phyloP scores from a whole-genome alignment of 2,329 filamentous ascomycete species.

The Alternaria infectoria region DNA sequence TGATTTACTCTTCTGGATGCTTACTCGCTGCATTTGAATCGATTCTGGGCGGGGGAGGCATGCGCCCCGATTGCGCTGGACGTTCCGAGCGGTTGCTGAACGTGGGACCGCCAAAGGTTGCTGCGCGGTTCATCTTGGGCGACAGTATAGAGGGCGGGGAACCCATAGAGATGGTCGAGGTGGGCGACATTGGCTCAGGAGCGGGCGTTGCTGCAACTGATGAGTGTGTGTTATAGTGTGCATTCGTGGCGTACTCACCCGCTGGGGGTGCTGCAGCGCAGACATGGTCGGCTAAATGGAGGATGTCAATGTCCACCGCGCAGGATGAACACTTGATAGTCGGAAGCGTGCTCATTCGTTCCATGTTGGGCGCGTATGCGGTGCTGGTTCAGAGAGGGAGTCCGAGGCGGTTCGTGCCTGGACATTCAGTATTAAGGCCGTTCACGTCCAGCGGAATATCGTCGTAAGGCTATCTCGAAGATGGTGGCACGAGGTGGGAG shows the following conservation, averaged over 20 bases:
- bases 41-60: constrained; percentile 60
- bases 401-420: constrained; percentile 11
- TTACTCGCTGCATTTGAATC: constrained; percentile 65
- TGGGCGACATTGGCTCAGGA: constrained; percentile 16
- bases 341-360: constrained; percentile 43
- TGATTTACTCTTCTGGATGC: constrained; percentile 33
- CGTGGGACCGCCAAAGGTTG: constrained; percentile 37
- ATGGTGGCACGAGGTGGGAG: constrained; percentile 34
- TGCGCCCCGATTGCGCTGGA: constrained; percentile 52
- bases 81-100: constrained; percentile 35
- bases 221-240: constrained; percentile 6
- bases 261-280: constrained; percentile 59
- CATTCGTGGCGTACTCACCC: constrained; percentile 50
- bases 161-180: constrained; percentile 11
- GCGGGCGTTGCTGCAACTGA: constrained; percentile 21
- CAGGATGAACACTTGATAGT: constrained; percentile 51
- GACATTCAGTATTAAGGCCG: constrained; percentile 1
- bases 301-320: constrained; percentile 74
- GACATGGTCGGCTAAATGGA: constrained; percentile 83
- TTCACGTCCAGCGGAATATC: constrained; percentile 24
- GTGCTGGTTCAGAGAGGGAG: constrained; percentile 4
- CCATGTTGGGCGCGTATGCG: constrained; percentile 31
- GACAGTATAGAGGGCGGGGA: constrained; percentile 10
- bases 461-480: constrained; percentile 22
- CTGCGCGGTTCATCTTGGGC: constrained; percentile 41